Conservation (phyloP, 2,329 filamentous ascomycete species). For the Ilyonectria mors-panacis region DNA sequence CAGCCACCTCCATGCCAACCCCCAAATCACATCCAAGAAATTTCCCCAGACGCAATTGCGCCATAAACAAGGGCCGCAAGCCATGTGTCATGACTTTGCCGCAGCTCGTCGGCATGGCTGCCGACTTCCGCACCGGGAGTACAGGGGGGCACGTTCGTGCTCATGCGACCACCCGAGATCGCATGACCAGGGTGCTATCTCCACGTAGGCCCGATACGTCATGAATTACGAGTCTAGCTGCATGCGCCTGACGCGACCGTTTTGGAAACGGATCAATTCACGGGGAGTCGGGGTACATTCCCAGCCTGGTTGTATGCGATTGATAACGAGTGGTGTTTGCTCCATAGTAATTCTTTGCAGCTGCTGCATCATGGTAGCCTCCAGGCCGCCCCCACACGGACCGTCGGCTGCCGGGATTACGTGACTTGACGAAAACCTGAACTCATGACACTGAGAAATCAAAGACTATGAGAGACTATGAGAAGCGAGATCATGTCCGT, state of each 20-base stretch:
- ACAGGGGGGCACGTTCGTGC: background rate
- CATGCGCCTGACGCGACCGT: slow-evolving; percentile 5
- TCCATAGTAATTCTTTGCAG: too few relatives aligned
- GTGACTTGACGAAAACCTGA: too few relatives aligned
- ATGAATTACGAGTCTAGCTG: slow-evolving; percentile 23
- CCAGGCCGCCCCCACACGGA: too few relatives aligned
- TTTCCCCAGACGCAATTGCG: background rate
- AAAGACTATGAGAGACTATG: too few relatives aligned
- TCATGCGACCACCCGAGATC: slow-evolving; percentile 31
- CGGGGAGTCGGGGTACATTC: background rate
- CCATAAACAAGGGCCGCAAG: slow-evolving; percentile 1
- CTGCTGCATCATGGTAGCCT: too few relatives aligned
- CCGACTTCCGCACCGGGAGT: slow-evolving; percentile 25
- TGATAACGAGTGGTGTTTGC: background rate
- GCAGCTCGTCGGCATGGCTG: slow-evolving; percentile 6
- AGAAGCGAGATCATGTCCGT: too few relatives aligned
- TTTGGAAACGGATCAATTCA: background rate
- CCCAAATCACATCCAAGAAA: background rate
- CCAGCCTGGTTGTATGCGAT: background rate
- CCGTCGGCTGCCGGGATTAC: too few relatives aligned
- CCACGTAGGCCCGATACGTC: slow-evolving; percentile 23
- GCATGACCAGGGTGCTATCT: slow-evolving; percentile 18
- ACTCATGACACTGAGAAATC: too few relatives aligned
- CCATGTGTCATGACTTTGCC: background rate
- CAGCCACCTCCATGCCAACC: background rate